Percentiles rank a stretch among this genome's conserved stretches.
Conservation (phyloP, 208 protist species). For the Chromosphaera perkinsii region DNA sequence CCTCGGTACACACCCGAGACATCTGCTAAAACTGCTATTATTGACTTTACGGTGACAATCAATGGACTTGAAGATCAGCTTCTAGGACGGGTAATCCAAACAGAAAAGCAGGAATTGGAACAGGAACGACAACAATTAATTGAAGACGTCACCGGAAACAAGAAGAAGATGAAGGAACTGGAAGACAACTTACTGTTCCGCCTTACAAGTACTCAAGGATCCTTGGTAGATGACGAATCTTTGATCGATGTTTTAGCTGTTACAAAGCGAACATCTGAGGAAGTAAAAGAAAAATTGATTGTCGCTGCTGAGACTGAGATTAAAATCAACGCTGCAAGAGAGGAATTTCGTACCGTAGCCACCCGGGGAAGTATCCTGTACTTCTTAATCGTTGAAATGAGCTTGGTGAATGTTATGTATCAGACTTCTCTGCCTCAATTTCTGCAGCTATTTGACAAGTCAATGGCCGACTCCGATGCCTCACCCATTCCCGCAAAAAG, state of each 20-base stretch:
- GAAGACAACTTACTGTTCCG: conserved; percentile 85
- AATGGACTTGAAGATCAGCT: conserved; percentile 91
- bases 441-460: no score
- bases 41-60: conserved; percentile 99
- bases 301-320: conserved; percentile 19
- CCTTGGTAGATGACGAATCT: conserved; percentile 63
- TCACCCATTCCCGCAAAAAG: no score
- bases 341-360: conserved; percentile 88
- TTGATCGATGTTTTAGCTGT: conserved; percentile 63
- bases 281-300: conserved; percentile 45
- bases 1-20: conserved; percentile 95
- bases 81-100: no score
- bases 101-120: no score
- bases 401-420: conserved; percentile 93
- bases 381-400: conserved; percentile 96
- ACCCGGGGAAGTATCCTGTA: conserved; percentile 92
- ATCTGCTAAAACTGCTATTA: conserved; percentile 91
- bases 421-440: no score
- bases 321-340: background rate
- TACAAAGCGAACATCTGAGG: conserved; percentile 65
- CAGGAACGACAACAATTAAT: no score
- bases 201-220: conserved; percentile 69
- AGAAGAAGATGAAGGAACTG: no score
- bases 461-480: no score
- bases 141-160: no score